Evolutionary conservation across 73 alveolate species (phyloP), one percentile per base, ranked within the genome.

Genomic region (Paramecium pentaurelia): DNA sequence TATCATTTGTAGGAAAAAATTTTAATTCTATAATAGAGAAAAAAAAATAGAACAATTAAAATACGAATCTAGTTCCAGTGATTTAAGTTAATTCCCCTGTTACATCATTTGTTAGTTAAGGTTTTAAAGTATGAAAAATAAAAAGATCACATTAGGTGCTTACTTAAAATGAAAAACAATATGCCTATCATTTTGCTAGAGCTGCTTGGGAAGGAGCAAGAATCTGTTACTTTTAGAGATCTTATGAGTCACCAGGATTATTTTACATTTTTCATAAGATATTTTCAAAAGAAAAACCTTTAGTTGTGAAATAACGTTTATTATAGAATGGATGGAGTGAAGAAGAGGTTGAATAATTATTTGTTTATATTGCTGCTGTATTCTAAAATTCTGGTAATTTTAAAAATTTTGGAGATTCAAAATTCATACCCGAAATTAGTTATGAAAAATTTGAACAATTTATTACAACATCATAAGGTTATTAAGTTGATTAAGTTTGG

Each of bases 151-250:
- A 60, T 20, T 32, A 71, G 54, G 93, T 11, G 27, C 45, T 86
- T 2, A 86, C 25, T 58, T 16, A 59, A 59, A 64, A 96, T 60
- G 99, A 97, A 95, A 97, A 95, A 95, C 92, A 93, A 86, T 98
- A 97, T 95, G 95, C 98, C 8, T 98, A 98, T 93, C 93, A 93
- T 86, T 93, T 97, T 58, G 95, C 97, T 28, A 93, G 95, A 86
- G 99, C 99, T 1, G 85, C 98, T 75, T 96, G 99, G 99, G 98
- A 96, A 28, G 99, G 99, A 7, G 95, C 95, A 32, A 96, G 89
- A 44, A 96, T 98, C 84, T 95, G 95, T 54, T 92, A 91, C 75
- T 97, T 95, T 86, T 95, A 98, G 59, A 98, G 95, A 32, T 92
- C 98, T 45, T 96, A 95, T 93, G 99, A 98, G 92, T 94, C 99